Conservation (phyloP, 495 filamentous ascomycete genomes). For the Hypoxylon crocopeplum region DNA sequence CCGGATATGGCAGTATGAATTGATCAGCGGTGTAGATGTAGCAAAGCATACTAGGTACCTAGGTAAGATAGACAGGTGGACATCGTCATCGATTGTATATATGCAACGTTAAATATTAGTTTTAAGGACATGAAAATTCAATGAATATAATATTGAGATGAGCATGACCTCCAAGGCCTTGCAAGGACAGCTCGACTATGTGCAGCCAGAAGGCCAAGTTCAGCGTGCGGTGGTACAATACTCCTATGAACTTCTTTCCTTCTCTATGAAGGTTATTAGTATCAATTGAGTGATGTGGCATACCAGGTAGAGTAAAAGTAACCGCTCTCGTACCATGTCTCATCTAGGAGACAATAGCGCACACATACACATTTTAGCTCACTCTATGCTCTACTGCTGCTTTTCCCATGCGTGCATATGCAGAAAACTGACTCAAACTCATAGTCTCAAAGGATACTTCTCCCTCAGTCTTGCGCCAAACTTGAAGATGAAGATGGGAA, state of each 20-base stretch:
- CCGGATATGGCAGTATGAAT: constrained; percentile 8
- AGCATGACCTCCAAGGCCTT: background rate
- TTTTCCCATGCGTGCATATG: background rate
- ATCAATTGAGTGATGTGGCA: too few species aligned
- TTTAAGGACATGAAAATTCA: too few species aligned
- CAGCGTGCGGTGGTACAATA: too few species aligned
- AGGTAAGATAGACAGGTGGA: too few species aligned
- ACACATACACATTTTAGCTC: background rate
- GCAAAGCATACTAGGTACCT: too few species aligned
- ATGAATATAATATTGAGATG: background rate
- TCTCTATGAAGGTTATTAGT: too few species aligned
- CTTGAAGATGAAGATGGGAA: constrained; percentile 43
- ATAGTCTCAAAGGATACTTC: constrained; percentile 35
- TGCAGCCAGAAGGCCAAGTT: background rate
- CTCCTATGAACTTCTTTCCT: too few species aligned
- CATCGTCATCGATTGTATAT: too few species aligned
- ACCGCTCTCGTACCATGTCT: background rate
- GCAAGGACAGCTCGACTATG: background rate
- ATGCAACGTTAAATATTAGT: too few species aligned
- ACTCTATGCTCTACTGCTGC: background rate
- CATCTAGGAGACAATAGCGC: background rate
- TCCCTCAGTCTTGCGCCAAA: constrained; percentile 37
- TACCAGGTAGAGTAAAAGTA: too few species aligned
- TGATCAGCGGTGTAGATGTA: background rate
- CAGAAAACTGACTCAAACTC: background rate